phyloP scores from a whole-genome alignment of 768 basidiomycete genomes.

The Phanerochaete sordida region DNA sequence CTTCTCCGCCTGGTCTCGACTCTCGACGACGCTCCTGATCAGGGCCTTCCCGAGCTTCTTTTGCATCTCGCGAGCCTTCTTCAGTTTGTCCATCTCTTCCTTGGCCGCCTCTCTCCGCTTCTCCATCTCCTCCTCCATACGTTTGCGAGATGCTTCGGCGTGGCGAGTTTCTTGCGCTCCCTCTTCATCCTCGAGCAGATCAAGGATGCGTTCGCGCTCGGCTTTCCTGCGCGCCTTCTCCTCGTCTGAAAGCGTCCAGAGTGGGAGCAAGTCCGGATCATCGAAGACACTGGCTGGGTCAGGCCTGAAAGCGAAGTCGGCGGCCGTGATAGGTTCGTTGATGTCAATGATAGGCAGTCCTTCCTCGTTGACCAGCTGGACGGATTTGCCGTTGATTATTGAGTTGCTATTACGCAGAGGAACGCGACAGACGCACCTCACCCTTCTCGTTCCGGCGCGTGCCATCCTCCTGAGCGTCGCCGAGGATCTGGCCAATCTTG shows the following conservation, averaged over 20 bases:
- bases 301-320: slow-evolving; percentile 15
- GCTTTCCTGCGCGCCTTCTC: slow-evolving; percentile 49
- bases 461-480: slow-evolving; percentile 32
- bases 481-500: slow-evolving; percentile 57
- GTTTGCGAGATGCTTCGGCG: slow-evolving; percentile 37
- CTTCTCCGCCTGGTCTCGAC: slow-evolving; percentile 36
- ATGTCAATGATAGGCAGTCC: slow-evolving; percentile 80
- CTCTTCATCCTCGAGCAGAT: slow-evolving; percentile 72
- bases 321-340: slow-evolving; percentile 47
- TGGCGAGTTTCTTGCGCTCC: slow-evolving; percentile 39
- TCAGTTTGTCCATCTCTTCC: slow-evolving; percentile 35
- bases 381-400: slow-evolving; percentile 16
- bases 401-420: slow-evolving; percentile 5
- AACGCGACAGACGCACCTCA: slow-evolving; percentile 49
- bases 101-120: slow-evolving; percentile 48
- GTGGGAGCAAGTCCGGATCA: slow-evolving; percentile 44
- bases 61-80: slow-evolving; percentile 49
- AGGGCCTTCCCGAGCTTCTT: slow-evolving; percentile 78
- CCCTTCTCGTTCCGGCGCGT: slow-evolving; percentile 48
- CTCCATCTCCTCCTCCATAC: slow-evolving; percentile 43
- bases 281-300: slow-evolving; percentile 21
- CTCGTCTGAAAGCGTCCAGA: slow-evolving; percentile 40
- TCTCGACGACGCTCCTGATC: slow-evolving; percentile 41
- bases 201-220: slow-evolving; percentile 64
- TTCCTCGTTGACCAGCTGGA: slow-evolving; percentile 69